Percentiles rank a stretch among this genome's conserved stretches.
Evolutionary conservation across 257 asterid species (phyloP).

Genomic region (Misopates orontium): DNA sequence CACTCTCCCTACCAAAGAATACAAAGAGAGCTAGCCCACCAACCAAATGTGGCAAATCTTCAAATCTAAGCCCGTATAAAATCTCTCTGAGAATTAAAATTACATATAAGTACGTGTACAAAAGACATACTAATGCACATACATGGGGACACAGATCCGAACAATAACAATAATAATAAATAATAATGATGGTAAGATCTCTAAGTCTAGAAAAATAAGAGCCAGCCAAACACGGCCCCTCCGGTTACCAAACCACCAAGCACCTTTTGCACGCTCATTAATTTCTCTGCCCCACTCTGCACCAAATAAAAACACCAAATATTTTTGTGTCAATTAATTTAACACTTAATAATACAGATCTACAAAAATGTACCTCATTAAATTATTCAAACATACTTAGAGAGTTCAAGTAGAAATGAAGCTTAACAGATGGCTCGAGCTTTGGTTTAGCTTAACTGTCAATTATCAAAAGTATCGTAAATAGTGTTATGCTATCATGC

Average conservation of each 20-base stretch:
- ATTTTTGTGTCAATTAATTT: not conserved
- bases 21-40: slow-evolving; percentile 23
- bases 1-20: slow-evolving; percentile 27
- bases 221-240: slow-evolving; percentile 55
- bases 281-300: slow-evolving; percentile 83
- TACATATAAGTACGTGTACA: slow-evolving; percentile 19
- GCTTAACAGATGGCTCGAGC: no score
- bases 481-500: slow-evolving; percentile 1
- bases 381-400: no score
- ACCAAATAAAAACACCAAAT: slow-evolving; percentile 6
- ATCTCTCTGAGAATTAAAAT: slow-evolving; percentile 6
- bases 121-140: slow-evolving; percentile 20
- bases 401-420: no score
- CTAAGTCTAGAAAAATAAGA: slow-evolving; percentile 39
- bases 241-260: slow-evolving; percentile 55
- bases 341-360: no score
- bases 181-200: not conserved
- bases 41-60: slow-evolving; percentile 27
- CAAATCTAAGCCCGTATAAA: slow-evolving; percentile 19
- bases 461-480: no score
- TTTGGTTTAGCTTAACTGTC: no score
- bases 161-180: not conserved
- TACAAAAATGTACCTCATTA: no score
- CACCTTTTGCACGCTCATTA: slow-evolving; percentile 48
- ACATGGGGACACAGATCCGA: slow-evolving; percentile 23